Conservation (phyloP, 1,284 basidiomycete species). For the Ceraceosorus guamensis region DNA sequence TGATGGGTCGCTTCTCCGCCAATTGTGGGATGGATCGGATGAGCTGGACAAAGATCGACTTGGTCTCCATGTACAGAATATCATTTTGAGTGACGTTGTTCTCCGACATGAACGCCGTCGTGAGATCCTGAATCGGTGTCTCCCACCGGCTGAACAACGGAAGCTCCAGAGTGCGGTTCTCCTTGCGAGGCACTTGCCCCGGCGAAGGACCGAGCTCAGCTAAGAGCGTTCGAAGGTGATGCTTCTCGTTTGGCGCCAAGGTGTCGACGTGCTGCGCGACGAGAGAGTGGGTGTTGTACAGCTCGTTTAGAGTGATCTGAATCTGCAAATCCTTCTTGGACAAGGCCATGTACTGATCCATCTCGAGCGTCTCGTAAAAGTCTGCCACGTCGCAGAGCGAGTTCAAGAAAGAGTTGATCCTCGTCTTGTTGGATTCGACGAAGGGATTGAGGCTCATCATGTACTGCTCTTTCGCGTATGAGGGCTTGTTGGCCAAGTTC, state of each 20-base stretch:
- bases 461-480: conserved; percentile 93
- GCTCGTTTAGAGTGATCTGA: conserved; percentile 96
- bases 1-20: conserved; percentile 76
- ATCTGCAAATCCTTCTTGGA: conserved; percentile 98
- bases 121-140: conserved; percentile 94
- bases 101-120: conserved; percentile 80
- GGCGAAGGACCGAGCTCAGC: conserved; percentile 92
- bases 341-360: conserved; percentile 99
- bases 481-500: conserved; percentile 97
- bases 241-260: conserved; percentile 90
- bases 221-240: conserved; percentile 88
- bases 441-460: conserved; percentile 98
- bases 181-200: conserved; percentile 88
- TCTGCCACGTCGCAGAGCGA: conserved; percentile 95
- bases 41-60: conserved; percentile 96
- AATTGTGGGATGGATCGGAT: conserved; percentile 85
- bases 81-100: conserved; percentile 91
- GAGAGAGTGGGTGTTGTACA: conserved; percentile 95
- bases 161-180: conserved; percentile 88
- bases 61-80: conserved; percentile 99
- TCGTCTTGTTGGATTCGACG: conserved; percentile 93
- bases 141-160: conserved; percentile 96
- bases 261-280: conserved; percentile 91
- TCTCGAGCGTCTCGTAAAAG: conserved; percentile 98
- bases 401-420: conserved; percentile 95